phyloP scores from a whole-genome alignment of 306 rosid species.

The Trifolium dubium region DNA sequence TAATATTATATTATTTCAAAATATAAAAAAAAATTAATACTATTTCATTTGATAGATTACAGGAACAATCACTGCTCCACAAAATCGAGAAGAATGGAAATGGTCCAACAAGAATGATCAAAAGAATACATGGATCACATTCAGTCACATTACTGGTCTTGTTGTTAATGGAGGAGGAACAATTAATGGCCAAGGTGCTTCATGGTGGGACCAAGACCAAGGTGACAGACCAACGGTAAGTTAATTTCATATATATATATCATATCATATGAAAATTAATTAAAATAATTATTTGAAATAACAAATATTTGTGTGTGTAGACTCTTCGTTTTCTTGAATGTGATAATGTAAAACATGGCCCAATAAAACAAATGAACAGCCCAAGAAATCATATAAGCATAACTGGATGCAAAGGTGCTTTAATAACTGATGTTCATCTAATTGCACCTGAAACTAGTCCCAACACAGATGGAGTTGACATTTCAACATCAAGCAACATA shows the following conservation, averaged over 20 bases:
- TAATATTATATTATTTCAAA: too few species aligned
- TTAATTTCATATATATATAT: not conserved
- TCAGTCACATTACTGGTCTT: not conserved
- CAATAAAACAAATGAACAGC: constrained; percentile 37
- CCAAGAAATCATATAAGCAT: constrained; percentile 51
- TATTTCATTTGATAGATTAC: constrained; percentile 24
- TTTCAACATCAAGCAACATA: constrained; percentile 39
- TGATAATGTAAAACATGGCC: constrained; percentile 25
- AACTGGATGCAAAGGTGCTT: not conserved
- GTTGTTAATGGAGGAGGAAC: not conserved
- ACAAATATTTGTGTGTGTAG: constrained; percentile 20
- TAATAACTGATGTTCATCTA: constrained; percentile 34
- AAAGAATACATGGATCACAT: not conserved
- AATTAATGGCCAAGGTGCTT: not conserved
- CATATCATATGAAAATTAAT: too few species aligned
- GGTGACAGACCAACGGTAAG: not conserved
- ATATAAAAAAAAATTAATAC: too few species aligned
- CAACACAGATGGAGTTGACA: constrained; percentile 63
- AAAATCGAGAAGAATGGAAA: constrained; percentile 36
- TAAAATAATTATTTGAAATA: not conserved
- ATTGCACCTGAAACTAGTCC: constrained; percentile 57
- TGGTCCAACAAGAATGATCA: not conserved
- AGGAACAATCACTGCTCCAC: constrained; percentile 50
- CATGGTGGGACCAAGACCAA: not conserved
- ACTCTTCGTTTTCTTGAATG: constrained; percentile 37